Percentiles rank a stretch among this genome's conserved stretches.
These are phyloP conservation scores for Lentinula guzmanii DNA, from an alignment of 768 basidiomycete species.

Conservation along the genomic window DNA sequence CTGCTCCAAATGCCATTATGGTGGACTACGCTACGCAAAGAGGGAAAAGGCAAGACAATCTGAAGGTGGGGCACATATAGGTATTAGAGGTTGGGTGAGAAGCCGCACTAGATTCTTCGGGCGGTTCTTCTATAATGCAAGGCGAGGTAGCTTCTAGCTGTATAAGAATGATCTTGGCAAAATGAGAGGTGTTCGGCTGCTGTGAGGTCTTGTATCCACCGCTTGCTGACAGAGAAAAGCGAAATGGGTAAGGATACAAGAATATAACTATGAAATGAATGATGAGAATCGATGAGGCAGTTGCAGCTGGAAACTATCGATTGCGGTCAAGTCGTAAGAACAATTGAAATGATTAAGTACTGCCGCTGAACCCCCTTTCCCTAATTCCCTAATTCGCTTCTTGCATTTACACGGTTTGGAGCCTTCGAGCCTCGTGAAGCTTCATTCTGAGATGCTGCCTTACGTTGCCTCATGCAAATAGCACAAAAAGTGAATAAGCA, in stretches of 20 bases:
- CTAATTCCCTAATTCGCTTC: neutral
- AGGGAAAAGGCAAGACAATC: neutral
- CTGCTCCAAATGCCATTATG: constrained; percentile 7
- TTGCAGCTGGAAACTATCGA: neutral
- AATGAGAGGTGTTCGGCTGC: neutral
- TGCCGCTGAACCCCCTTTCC: neutral
- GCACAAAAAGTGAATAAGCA: neutral
- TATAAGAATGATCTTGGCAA: neutral
- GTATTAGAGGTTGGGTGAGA: neutral
- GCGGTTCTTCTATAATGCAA: neutral
- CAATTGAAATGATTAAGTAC: neutral
- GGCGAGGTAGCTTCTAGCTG: neutral
- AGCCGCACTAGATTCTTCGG: neutral
- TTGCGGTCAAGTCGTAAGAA: neutral
- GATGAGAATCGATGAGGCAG: neutral
- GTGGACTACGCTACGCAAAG: neutral
- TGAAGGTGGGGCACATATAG: neutral
- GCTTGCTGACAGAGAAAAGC: neutral
- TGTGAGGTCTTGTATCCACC: neutral
- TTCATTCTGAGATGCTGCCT: neutral
- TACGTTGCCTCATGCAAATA: neutral
- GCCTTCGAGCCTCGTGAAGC: neutral
- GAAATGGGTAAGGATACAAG: neutral
- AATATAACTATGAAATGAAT: neutral
- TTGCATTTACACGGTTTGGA: neutral